A percentile compares a stretch with the other conserved stretches of the same genome.
Conservation (phyloP, 148 eudicot species). For the Agrostemma githago region DNA sequence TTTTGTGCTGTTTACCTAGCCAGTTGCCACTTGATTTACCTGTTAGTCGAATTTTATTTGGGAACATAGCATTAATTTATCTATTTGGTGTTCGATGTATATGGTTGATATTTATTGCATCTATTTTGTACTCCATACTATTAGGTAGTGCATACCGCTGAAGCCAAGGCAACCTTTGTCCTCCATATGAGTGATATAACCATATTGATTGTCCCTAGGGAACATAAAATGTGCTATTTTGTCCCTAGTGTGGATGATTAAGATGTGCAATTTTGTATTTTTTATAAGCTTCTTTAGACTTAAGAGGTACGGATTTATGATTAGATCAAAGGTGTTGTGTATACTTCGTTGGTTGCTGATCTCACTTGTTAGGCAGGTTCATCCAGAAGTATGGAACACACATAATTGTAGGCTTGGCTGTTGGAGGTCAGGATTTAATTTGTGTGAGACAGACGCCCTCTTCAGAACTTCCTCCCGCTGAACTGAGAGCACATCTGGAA, state of each 20-base stretch:
- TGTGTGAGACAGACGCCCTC: constrained; percentile 77
- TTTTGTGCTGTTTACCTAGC: constrained; percentile 10
- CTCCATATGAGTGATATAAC: background rate
- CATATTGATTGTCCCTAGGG: background rate
- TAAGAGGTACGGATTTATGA: background rate
- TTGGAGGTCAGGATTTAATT: constrained; percentile 94
- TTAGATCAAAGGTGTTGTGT: background rate
- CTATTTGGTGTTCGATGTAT: background rate
- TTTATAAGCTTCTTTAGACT: background rate
- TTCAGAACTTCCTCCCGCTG: constrained; percentile 60
- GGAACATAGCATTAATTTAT: background rate
- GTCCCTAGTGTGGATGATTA: background rate
- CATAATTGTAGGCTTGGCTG: constrained; percentile 78
- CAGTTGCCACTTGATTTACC: background rate
- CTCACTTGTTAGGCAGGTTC: constrained; percentile 61
- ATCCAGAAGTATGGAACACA: constrained; percentile 87
- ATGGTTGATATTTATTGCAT: background rate
- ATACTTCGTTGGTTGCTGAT: constrained; percentile 24
- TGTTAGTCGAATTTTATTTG: background rate
- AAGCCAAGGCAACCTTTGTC: background rate
- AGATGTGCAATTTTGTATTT: background rate
- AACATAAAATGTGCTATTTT: background rate
- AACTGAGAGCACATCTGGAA: constrained; percentile 72
- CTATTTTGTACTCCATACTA: background rate
- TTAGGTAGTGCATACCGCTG: background rate